Conservation (phyloP, 257 asterid species). For the Euphrasia confusa region DNA sequence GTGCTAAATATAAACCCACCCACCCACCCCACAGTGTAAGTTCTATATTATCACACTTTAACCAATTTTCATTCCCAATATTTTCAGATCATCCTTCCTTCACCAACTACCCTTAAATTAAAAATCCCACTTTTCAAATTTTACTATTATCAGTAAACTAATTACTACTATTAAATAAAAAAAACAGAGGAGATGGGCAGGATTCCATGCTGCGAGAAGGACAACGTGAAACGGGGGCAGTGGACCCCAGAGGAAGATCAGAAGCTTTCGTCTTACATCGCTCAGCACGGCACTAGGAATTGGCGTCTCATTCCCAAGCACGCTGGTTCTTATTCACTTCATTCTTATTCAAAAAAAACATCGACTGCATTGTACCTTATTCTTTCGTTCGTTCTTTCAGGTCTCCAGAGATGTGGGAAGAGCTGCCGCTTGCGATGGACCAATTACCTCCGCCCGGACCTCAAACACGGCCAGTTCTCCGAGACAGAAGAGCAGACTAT, state of each 20-base stretch:
- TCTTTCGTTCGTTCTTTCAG: conserved; percentile 30
- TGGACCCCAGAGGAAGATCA: conserved; percentile 99
- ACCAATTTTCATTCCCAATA: conserved; percentile 25
- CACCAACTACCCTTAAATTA: not conserved
- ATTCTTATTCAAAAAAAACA: no score
- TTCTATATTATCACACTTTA: conserved; percentile 1
- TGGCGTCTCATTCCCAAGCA: conserved; percentile 99
- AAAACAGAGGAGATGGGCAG: conserved; percentile 50
- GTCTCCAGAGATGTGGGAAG: conserved; percentile 89
- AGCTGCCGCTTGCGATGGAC: conserved; percentile 95
- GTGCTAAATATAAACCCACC: conserved; percentile 22
- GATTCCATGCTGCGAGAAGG: conserved; percentile 92
- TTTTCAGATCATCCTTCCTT: not conserved
- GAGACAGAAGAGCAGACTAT: conserved; percentile 85
- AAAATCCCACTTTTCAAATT: no score
- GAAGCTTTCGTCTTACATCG: conserved; percentile 86
- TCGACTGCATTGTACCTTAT: no score
- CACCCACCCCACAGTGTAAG: conserved; percentile 7
- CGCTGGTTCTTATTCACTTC: conserved; percentile 45
- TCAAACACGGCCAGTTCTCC: conserved; percentile 91
- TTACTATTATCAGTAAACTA: no score
- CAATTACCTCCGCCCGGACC: conserved; percentile 93
- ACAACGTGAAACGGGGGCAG: conserved; percentile 81
- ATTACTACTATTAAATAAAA: not conserved
- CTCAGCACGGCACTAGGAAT: conserved; percentile 88